Evolutionary conservation across 2,329 filamentous ascomycete genomes (phyloP).

Genomic region (Nemania sp.): DNA sequence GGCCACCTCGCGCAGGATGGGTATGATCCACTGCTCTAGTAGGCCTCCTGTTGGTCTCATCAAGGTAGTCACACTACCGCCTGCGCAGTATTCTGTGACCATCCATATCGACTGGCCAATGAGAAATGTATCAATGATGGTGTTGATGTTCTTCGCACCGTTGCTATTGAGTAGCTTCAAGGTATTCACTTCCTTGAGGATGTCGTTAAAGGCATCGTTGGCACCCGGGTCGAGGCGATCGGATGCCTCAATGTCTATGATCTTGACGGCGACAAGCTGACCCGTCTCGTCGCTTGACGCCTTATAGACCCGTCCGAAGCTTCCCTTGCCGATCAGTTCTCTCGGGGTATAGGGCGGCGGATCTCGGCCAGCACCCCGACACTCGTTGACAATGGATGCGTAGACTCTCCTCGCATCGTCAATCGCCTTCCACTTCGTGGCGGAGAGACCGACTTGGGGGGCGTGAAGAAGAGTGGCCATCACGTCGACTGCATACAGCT

Average conservation of each 20-base stretch:
- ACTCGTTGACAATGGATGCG: not conserved
- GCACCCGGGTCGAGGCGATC: not conserved
- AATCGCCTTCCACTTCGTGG: not conserved
- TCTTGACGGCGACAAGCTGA: not conserved
- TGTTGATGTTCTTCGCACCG: not conserved
- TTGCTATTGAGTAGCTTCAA: not conserved
- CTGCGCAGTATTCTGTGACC: not conserved
- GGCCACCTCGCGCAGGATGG: not conserved
- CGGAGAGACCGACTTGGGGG: not conserved
- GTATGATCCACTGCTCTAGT: not conserved
- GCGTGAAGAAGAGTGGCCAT: conserved; percentile 1
- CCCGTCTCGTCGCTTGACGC: not conserved
- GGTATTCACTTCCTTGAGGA: not conserved
- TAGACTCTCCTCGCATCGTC: not conserved
- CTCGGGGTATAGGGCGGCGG: not conserved
- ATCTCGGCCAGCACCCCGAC: not conserved
- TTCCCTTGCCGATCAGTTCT: not conserved
- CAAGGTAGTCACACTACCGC: not conserved
- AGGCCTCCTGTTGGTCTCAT: not conserved
- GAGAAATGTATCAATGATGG: not conserved
- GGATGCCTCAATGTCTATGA: not conserved
- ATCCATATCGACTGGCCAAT: not conserved
- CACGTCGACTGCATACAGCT: conserved; percentile 1
- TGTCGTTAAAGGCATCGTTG: not conserved
- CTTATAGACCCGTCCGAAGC: not conserved